Evolutionary conservation across 164 flowering plant genomes (phyloP), one percentile per base, ranked within the genome.

Genomic region (Tinospora cordifolia): DNA sequence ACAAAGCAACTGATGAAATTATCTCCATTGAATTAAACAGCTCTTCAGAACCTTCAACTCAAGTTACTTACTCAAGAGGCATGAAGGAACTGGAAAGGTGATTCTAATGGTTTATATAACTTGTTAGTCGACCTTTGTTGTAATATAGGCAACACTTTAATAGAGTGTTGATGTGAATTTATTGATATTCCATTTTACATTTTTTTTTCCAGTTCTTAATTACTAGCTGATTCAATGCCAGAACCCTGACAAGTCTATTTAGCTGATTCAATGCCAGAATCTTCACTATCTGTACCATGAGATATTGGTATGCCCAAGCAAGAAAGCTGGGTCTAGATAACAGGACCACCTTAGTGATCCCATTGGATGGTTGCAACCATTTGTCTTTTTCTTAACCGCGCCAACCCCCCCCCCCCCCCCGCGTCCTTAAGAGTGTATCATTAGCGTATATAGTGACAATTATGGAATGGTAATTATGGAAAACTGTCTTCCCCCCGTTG

Each of bases 1-100:
- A 93, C 68, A 93, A 91, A 82, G 98, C 93, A 67, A 93, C 97
- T 12, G 98, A 93, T 81, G 96, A 93, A 69, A 90, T 93, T 70
- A 19, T 83, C 41, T 79, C 85, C 38, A 60, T 93, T 72, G 87
- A 86, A 13, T 70, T 85, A 75, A 75, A 66, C 41, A 72, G 66
- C 64, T 77, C 81, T 66, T 73, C 77, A 59, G 78, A 75, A 62
- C 39, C 67, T 58, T 58, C 80, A 26, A 57, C 65, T 74, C 80
- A 67, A 68, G 68, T 88, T 67, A 78, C 78, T 68, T 92, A 74
- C 79, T 82, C 88, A 24, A 71, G 69, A 38, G 87, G 92, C 66
- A 84, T 93, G 90, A 83, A 85, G 75, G 92, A 89, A 75, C 65
- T 93, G 77, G 78, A 80, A 70, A 85, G 87, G 96, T 90, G 72